Conservation (phyloP, 2,329 filamentous ascomycete species). For the Didymella lethalis region DNA sequence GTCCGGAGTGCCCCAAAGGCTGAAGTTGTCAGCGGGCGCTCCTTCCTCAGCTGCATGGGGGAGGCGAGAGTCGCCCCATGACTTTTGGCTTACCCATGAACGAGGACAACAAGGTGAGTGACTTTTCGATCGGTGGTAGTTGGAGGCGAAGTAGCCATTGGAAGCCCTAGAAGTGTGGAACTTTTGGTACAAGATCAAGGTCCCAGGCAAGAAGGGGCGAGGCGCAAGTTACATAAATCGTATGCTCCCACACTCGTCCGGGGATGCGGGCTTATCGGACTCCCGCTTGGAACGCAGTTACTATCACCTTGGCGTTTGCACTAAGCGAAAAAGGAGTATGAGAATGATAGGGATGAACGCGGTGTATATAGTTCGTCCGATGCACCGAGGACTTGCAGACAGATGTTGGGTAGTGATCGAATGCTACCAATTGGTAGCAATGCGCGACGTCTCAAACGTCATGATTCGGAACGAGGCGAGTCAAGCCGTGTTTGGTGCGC, state of each 20-base stretch:
- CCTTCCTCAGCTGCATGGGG: conserved; percentile 1
- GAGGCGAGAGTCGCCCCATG: conserved; percentile 15
- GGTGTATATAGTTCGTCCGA: conserved; percentile 7
- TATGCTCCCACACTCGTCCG: conserved; percentile 32
- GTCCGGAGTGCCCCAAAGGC: conserved; percentile 81
- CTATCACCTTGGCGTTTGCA: conserved; percentile 10
- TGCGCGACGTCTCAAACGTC: conserved; percentile 14
- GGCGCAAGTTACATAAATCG: conserved; percentile 24
- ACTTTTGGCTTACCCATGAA: conserved; percentile 69
- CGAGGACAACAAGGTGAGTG: conserved; percentile 77
- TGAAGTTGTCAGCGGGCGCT: conserved; percentile 37
- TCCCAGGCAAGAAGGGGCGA: conserved; percentile 19
- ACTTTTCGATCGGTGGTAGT: conserved; percentile 42
- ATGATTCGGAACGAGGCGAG: conserved; percentile 15
- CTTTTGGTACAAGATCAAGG: background rate
- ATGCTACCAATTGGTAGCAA: conserved; percentile 4
- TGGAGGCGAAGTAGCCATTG: conserved; percentile 27
- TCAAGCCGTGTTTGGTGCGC: conserved; percentile 9
- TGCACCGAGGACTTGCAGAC: background rate
- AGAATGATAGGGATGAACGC: background rate
- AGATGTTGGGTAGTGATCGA: background rate
- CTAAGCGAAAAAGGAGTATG: background rate
- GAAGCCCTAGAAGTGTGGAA: conserved; percentile 2
- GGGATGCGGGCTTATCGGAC: conserved; percentile 26
- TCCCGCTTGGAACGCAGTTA: conserved; percentile 12